These are phyloP conservation scores for Byssoonygena ceratinophila DNA, from an alignment of 2,329 filamentous ascomycete species.

Conservation along the genomic window DNA sequence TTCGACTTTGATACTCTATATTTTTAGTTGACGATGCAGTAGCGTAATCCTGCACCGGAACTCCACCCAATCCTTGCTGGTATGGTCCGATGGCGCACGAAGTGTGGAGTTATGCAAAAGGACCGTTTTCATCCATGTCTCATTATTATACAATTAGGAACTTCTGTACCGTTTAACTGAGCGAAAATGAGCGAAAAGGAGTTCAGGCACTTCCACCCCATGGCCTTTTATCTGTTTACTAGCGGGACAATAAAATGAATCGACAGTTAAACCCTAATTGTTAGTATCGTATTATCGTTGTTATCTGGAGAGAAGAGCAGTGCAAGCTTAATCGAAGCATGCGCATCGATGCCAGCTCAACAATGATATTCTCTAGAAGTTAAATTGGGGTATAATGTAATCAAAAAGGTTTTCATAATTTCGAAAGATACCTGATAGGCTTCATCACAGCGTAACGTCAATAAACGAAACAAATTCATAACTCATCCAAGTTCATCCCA, in stretches of 20 bases:
- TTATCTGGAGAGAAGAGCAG: neutral
- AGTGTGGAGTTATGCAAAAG: neutral
- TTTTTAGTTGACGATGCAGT: neutral
- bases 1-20: neutral
- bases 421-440: neutral
- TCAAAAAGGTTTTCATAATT: no score
- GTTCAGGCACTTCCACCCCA: neutral
- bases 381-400: no score
- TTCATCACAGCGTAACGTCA: neutral
- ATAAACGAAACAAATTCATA: neutral
- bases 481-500: constrained; percentile 31
- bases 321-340: neutral
- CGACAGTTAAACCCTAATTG: neutral
- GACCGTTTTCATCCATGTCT: neutral
- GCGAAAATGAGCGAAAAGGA: constrained; percentile 9
- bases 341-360: neutral
- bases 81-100: no score
- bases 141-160: neutral
- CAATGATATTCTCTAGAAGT: no score
- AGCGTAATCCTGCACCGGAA: neutral
- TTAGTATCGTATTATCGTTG: neutral
- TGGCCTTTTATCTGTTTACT: neutral
- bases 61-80: neutral
- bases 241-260: neutral
- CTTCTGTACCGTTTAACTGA: neutral